A percentile compares a stretch with the other conserved stretches of the same genome.
These are phyloP conservation scores for Orobanche coerulescens DNA, from an alignment of 257 asterid genomes.

Conservation along the genomic window DNA sequence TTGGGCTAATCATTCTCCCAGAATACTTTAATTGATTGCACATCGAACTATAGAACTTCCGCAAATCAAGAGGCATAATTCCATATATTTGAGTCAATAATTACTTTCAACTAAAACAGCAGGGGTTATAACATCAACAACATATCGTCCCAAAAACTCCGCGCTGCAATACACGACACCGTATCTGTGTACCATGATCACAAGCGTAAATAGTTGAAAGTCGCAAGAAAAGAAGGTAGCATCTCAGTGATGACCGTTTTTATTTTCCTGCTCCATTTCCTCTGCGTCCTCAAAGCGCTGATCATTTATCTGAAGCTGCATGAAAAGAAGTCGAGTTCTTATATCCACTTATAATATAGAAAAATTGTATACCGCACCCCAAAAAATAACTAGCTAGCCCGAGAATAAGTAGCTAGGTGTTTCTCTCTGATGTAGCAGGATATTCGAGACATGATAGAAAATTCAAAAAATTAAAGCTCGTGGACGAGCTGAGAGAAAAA, in stretches of 20 bases:
- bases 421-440: too few species aligned
- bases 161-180: conserved; percentile 18
- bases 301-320: conserved; percentile 90
- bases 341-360: background rate
- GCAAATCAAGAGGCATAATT: background rate
- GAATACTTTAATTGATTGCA: too few species aligned
- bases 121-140: background rate
- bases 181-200: conserved; percentile 9
- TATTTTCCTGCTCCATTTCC: conserved; percentile 56
- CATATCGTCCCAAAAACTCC: conserved; percentile 8
- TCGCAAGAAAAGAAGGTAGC: background rate
- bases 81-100: background rate
- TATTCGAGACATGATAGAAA: too few species aligned
- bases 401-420: too few species aligned
- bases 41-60: too few species aligned
- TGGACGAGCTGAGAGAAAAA: too few species aligned
- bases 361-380: too few species aligned
- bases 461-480: too few species aligned
- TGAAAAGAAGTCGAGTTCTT: background rate
- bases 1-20: too few species aligned
- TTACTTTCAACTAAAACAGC: background rate
- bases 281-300: conserved; percentile 87
- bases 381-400: too few species aligned
- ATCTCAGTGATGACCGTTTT: conserved; percentile 30
- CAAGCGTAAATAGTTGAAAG: background rate